Base-by-base conservation (phyloP, 2,329 filamentous ascomycete species). In the Colletotrichum incanum region DNA sequence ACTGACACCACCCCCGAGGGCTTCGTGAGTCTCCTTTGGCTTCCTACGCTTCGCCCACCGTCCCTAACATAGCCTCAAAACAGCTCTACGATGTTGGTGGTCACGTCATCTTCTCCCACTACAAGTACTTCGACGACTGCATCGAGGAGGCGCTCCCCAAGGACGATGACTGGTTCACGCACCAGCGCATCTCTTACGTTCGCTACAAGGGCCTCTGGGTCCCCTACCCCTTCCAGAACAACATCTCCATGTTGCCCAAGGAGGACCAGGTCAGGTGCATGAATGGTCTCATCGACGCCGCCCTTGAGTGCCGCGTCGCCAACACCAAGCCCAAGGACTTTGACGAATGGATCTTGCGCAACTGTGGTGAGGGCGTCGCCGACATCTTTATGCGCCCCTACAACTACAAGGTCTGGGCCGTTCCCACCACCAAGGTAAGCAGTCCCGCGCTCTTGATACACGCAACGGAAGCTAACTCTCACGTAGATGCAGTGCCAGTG, bases 121-220 rank as follows among this genome's bases (percentile, higher is more conserved):
- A 99, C 93, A 98, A 98, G 88, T 99, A 99, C 91, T 99, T 99
- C 84, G 96, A 99, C 86, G 96, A 99, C 88, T 97, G 94, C 88
- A 93, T 99, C 82, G 91, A 98, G 83, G 96, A 99, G 89, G 96
- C 96, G 65, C 92, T 99, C 52, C 96, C 96, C 79, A 94, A 94
- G 81, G 91, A 95, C 72, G 93, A 94, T 72, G 96, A 99, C 87
- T 99, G 96, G 96, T 98, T 93, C 86, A 94, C 92, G 76, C 96
- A 99, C 88, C 93, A 99, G 89, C 95, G 96, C 82, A 96, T 99
- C 86, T 99, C 96, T 75, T 99, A 99, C 84, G 96, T 99, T 78
- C 95, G 96, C 82, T 98, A 95, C 93, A 96, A 97, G 91, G 89
- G 90, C 77, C 89, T 94, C 81, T 99, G 96, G 96, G 96, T 99